Evolutionary conservation across 345 rosid genomes (phyloP).

Genomic region (Lumnitzera littorea): DNA sequence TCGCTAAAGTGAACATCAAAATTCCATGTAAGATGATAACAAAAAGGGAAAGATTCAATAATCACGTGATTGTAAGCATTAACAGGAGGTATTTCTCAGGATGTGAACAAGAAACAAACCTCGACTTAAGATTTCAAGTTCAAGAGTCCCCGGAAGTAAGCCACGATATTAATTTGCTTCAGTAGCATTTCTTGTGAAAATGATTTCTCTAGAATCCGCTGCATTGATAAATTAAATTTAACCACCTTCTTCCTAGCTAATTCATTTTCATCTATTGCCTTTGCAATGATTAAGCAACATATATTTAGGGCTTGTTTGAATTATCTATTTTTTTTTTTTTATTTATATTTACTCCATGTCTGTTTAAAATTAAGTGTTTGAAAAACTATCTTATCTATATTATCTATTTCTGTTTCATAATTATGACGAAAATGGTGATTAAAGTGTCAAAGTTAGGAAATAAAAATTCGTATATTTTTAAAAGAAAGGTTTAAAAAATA

Average conservation of each 20-base stretch:
- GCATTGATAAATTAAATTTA: conserved; percentile 58
- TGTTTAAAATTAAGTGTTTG: too few species aligned
- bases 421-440: too few species aligned
- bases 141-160: conserved; percentile 73
- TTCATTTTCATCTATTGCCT: conserved; percentile 87
- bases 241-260: conserved; percentile 89
- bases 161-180: conserved; percentile 94
- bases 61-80: neutral
- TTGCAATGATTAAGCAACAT: conserved; percentile 37
- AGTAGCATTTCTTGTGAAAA: conserved; percentile 91
- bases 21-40: neutral
- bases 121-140: conserved; percentile 73
- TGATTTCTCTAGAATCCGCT: conserved; percentile 54
- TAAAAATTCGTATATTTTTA: too few species aligned
- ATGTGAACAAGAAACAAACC: conserved; percentile 25
- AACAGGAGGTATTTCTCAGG: neutral
- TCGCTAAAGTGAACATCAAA: too few species aligned
- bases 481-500: too few species aligned
- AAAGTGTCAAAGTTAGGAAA: too few species aligned
- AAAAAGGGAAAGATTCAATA: neutral
- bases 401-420: too few species aligned
- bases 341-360: too few species aligned
- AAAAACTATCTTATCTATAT: too few species aligned
- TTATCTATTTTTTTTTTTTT: too few species aligned
- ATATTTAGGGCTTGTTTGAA: too few species aligned